Percentiles rank a stretch among this genome's conserved stretches.
Conservation (phyloP, 129 eudicot genomes). For the Rutidosis leptorrhynchoides region DNA sequence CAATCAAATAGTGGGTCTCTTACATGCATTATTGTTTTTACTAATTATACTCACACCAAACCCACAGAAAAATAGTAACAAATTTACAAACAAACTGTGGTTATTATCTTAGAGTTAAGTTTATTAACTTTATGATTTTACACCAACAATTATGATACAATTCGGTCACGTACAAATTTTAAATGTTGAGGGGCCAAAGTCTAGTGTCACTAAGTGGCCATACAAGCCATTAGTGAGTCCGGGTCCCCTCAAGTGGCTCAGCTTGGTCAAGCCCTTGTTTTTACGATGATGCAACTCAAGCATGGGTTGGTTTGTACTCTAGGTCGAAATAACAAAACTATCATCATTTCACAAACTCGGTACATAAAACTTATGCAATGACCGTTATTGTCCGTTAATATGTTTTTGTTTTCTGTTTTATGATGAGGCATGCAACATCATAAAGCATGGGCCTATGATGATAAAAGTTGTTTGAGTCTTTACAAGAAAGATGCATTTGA, state of each 20-base stretch:
- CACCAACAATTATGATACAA: not conserved
- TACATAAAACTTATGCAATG: not conserved
- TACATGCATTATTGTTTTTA: slow-evolving; percentile 29
- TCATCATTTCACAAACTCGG: slow-evolving; percentile 4
- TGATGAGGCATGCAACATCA: slow-evolving; percentile 28
- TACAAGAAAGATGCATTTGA: slow-evolving; percentile 33
- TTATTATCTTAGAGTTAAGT: not conserved
- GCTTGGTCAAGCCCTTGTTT: slow-evolving; percentile 4
- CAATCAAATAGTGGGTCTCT: slow-evolving; percentile 32
- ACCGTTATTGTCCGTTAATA: not conserved
- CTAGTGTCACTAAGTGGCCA: not conserved
- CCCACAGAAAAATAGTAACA: not conserved
- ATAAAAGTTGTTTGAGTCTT: slow-evolving; percentile 35
- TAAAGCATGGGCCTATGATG: slow-evolving; percentile 34
- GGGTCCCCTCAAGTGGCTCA: slow-evolving; percentile 13
- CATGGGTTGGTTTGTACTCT: slow-evolving; percentile 3
- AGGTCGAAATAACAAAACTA: not conserved
- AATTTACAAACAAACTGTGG: not conserved
- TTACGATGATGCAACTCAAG: slow-evolving; percentile 19
- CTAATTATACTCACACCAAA: not conserved
- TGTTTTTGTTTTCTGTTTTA: slow-evolving; percentile 20
- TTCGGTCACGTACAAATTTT: not conserved
- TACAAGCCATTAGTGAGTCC: not conserved
- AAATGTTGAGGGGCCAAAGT: not conserved
- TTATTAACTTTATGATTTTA: not conserved